Percentiles rank a stretch among this genome's conserved stretches.
phyloP scores from a whole-genome alignment of 2,329 filamentous ascomycete genomes.

The Myrmaecium sp. region DNA sequence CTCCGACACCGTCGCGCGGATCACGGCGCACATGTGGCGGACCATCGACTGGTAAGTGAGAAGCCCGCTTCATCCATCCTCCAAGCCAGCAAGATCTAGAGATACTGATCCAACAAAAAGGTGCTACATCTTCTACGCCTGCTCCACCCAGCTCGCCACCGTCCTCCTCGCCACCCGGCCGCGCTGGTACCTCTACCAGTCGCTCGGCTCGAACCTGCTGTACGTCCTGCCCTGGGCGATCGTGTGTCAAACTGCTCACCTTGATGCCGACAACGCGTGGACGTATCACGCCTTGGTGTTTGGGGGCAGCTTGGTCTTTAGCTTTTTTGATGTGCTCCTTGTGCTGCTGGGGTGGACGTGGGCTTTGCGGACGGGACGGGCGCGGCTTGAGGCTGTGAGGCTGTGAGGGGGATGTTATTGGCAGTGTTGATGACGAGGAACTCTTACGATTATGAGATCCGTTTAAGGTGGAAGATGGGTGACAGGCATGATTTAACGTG shows the following conservation, averaged over 20 bases:
- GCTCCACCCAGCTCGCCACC: conserved; percentile 47
- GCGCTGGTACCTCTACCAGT: conserved; percentile 51
- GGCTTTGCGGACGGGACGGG: conserved; percentile 17
- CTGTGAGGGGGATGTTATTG: no score
- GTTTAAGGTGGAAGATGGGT: no score
- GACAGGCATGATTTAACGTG: no score
- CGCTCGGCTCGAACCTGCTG: conserved; percentile 46
- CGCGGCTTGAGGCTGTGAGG: no score
- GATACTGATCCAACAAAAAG: conserved; percentile 22
- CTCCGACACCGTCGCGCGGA: conserved; percentile 38
- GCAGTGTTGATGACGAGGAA: no score
- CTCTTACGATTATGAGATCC: no score
- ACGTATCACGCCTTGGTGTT: conserved; percentile 50
- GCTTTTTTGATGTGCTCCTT: conserved; percentile 38
- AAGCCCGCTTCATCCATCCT: background rate
- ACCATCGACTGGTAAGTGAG: conserved; percentile 33
- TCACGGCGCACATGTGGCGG: conserved; percentile 50
- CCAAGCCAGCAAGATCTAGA: no score
- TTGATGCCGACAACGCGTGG: conserved; percentile 41
- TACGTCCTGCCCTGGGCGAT: conserved; percentile 59
- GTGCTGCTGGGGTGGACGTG: conserved; percentile 36
- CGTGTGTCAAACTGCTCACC: conserved; percentile 26
- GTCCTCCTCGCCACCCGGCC: conserved; percentile 48
- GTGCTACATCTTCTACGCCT: conserved; percentile 55
- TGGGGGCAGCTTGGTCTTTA: conserved; percentile 51